Evolutionary conservation across 202 grass and related monocot genomes (phyloP).

Genomic region (Schoenoplectus tabernaemontani): DNA sequence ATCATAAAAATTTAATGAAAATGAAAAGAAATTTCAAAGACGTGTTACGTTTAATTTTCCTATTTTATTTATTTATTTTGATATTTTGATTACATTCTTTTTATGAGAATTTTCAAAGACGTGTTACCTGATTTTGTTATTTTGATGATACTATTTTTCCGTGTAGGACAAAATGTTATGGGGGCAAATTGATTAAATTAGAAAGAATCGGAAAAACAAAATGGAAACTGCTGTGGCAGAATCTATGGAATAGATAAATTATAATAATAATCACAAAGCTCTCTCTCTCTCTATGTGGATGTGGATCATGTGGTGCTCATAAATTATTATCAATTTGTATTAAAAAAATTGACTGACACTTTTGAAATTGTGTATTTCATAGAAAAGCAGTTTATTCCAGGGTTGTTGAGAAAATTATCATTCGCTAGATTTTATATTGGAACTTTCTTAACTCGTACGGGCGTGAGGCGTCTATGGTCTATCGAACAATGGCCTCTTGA

Average conservation of each 20-base stretch:
- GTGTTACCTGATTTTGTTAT: slow-evolving; percentile 8
- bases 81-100: not conserved
- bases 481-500: no score
- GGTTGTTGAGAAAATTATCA: not conserved
- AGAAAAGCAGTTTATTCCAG: not conserved
- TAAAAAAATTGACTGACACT: not conserved
- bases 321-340: not conserved
- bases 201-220: not conserved
- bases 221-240: not conserved
- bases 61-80: not conserved
- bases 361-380: not conserved
- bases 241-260: not conserved
- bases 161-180: not conserved
- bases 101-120: not conserved
- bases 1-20: not conserved
- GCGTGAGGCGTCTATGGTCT: no score
- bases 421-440: not conserved
- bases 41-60: not conserved
- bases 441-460: not conserved
- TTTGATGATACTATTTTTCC: not conserved
- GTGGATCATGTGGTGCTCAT: no score
- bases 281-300: no score
- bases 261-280: not conserved
- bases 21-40: not conserved
- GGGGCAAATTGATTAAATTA: not conserved